Conservation (phyloP, 2,329 filamentous ascomycete species). For the Sporothrix brunneoviolacea region DNA sequence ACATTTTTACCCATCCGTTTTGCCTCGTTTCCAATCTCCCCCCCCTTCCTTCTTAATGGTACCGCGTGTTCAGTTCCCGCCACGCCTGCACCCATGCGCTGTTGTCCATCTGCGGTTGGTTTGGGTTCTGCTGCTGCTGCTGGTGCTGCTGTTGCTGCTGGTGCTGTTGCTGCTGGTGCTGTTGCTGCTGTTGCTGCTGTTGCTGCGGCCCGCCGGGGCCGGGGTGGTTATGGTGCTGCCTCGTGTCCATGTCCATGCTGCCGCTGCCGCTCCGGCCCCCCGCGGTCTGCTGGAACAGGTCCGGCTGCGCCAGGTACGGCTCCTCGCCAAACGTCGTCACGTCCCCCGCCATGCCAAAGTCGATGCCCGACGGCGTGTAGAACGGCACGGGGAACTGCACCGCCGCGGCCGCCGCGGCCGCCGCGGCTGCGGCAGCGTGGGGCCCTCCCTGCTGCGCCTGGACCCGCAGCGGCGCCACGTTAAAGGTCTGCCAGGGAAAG, state of each 20-base stretch:
- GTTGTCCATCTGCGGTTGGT: constrained; percentile 9
- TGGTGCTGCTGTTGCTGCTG: constrained; percentile 1
- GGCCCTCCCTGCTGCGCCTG: neutral
- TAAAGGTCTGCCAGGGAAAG: constrained; percentile 10
- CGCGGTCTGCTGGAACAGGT: neutral
- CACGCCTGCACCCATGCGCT: constrained; percentile 14
- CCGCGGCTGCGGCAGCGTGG: neutral
- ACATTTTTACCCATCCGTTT: neutral
- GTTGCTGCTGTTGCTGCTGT: neutral
- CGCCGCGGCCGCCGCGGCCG: neutral
- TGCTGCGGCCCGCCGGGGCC: neutral
- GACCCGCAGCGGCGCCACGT: neutral
- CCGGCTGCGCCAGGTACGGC: constrained; percentile 8
- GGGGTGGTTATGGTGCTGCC: neutral
- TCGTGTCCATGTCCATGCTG: neutral
- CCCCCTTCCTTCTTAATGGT: neutral
- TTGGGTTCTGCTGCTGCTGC: neutral
- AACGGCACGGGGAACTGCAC: neutral
- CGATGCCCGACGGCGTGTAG: neutral
- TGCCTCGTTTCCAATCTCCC: neutral
- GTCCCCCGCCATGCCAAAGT: constrained; percentile 13
- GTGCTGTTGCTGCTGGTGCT: neutral
- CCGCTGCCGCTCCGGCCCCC: neutral
- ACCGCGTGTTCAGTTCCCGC: constrained; percentile 12
- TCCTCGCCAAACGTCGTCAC: constrained; percentile 9